A percentile compares a stretch with the other conserved stretches of the same genome.
Evolutionary conservation across 352 stramenopile species (phyloP).

Genomic region (Phytopythium delawarense): DNA sequence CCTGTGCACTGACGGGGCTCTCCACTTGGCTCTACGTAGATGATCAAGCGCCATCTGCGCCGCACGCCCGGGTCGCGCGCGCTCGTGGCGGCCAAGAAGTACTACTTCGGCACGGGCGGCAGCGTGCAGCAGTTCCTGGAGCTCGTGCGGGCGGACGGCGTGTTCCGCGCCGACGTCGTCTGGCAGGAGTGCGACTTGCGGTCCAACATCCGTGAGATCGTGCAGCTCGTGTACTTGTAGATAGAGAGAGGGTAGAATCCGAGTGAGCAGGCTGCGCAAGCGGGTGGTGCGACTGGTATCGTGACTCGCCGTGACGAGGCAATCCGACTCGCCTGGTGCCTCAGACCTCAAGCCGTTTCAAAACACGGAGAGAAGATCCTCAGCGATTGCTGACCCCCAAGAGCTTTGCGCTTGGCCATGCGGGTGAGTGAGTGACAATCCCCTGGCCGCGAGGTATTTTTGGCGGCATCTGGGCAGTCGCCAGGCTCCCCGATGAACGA

Average conservation of each 20-base stretch:
- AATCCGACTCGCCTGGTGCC: not conserved
- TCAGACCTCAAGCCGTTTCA: constrained; percentile 5
- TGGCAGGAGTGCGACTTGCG: constrained; percentile 66
- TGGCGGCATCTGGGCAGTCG: not conserved
- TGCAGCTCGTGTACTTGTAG: constrained; percentile 42
- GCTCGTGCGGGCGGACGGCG: constrained; percentile 39
- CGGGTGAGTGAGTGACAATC: not conserved
- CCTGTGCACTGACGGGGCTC: not conserved
- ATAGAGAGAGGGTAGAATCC: not conserved
- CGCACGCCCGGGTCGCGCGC: constrained; percentile 33
- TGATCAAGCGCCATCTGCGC: constrained; percentile 73
- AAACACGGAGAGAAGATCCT: not conserved
- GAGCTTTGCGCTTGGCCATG: not conserved
- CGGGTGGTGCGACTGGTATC: not conserved
- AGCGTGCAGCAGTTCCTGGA: constrained; percentile 83
- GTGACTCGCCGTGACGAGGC: constrained; percentile 8
- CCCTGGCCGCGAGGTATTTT: not conserved
- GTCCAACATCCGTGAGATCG: constrained; percentile 83
- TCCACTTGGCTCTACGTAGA: constrained; percentile 19
- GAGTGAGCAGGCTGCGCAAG: not conserved
- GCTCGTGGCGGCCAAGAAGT: constrained; percentile 81
- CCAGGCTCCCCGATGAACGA: not conserved
- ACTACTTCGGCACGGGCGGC: constrained; percentile 85
- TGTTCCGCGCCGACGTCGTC: constrained; percentile 52
- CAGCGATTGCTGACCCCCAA: not conserved